These are phyloP conservation scores for Tulasnella sp. DNA, from an alignment of 768 basidiomycete species.

Conservation along the genomic window DNA sequence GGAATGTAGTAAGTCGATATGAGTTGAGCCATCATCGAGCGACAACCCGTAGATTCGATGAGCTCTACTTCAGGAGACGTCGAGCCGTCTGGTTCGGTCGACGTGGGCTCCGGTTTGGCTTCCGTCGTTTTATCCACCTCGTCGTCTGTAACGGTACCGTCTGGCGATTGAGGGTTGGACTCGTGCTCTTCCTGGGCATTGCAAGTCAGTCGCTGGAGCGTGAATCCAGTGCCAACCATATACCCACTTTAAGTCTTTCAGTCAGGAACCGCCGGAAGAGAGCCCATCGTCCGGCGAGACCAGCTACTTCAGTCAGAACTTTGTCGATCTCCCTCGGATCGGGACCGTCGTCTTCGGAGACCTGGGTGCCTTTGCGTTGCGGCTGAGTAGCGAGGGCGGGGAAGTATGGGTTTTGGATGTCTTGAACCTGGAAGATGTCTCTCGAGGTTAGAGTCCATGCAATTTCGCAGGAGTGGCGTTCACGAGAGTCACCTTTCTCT, in stretches of 20 bases:
- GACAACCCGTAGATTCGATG: constrained; percentile 37
- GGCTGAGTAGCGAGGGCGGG: constrained; percentile 12
- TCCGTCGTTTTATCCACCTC: constrained; percentile 32
- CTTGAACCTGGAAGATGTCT: constrained; percentile 26
- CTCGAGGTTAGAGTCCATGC: neutral
- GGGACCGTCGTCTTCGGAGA: constrained; percentile 47
- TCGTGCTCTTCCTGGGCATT: neutral
- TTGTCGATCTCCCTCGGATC: constrained; percentile 93
- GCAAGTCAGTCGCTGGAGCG: neutral
- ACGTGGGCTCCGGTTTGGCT: constrained; percentile 7
- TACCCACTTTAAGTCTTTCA: constrained; percentile 60
- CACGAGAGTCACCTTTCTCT: constrained; percentile 59
- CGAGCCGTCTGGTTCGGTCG: constrained; percentile 2
- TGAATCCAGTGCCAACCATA: neutral
- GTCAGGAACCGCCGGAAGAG: constrained; percentile 84
- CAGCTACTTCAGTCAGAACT: constrained; percentile 78
- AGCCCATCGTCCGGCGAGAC: constrained; percentile 89
- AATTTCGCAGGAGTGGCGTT: neutral
- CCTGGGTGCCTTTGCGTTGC: constrained; percentile 22
- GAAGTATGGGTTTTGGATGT: constrained; percentile 27
- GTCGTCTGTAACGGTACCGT: neutral
- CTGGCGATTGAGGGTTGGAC: constrained; percentile 25
- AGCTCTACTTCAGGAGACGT: neutral
- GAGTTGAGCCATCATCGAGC: constrained; percentile 58
- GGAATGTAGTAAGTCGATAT: constrained; percentile 76